These are phyloP conservation scores for Neurospora crassa DNA, from an alignment of 2,329 filamentous ascomycete species.

Conservation along the genomic window DNA sequence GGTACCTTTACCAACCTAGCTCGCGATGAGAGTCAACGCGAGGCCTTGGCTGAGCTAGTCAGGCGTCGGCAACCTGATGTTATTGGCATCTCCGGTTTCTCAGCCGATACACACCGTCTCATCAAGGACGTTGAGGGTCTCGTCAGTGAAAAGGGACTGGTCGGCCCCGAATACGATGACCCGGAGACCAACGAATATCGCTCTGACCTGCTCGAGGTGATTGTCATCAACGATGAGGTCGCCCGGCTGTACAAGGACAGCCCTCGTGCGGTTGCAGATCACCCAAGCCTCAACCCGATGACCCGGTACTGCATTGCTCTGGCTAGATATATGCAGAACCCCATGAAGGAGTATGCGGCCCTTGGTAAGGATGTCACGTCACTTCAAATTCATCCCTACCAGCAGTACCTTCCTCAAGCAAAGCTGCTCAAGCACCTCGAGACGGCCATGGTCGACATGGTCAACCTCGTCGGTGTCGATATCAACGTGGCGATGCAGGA, in stretches of 20 bases:
- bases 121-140: constrained; percentile 73
- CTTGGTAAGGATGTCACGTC: constrained; percentile 82
- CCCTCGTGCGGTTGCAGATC: constrained; percentile 65
- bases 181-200: constrained; percentile 64
- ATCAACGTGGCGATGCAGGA: constrained; percentile 86
- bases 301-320: constrained; percentile 85
- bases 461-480: constrained; percentile 92
- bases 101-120: constrained; percentile 75
- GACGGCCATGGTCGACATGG: constrained; percentile 96
- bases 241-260: constrained; percentile 94
- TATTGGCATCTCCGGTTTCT: constrained; percentile 80
- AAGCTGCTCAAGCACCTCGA: constrained; percentile 81
- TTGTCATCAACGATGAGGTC: constrained; percentile 93
- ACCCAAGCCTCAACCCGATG: constrained; percentile 68
- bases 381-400: constrained; percentile 79
- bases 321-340: constrained; percentile 87
- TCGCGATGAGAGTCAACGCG: constrained; percentile 55
- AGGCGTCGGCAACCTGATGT: constrained; percentile 79
- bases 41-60: constrained; percentile 69
- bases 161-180: constrained; percentile 74
- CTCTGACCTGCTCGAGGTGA: constrained; percentile 73
- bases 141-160: constrained; percentile 66
- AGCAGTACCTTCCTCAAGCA: constrained; percentile 79
- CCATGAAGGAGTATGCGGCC: constrained; percentile 91
- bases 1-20: constrained; percentile 77